phyloP scores from a whole-genome alignment of 371 early-diverging fungal species.

The Mortierella sp. region DNA sequence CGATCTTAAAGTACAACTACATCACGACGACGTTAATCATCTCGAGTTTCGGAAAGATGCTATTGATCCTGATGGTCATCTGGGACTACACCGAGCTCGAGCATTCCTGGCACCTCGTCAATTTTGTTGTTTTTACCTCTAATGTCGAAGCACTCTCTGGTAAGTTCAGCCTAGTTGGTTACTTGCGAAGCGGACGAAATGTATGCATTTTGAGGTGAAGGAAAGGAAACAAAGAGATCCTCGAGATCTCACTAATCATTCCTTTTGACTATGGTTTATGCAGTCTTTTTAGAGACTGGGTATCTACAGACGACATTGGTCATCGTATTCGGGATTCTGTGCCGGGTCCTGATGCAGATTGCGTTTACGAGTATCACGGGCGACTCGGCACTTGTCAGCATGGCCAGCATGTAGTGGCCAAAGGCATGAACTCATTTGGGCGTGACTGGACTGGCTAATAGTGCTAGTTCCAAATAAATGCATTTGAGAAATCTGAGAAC shows the following conservation, averaged over 20 bases:
- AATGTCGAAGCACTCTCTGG: conserved; percentile 90
- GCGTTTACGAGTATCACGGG: conserved; percentile 64
- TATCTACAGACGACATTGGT: conserved; percentile 63
- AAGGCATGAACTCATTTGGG: not conserved
- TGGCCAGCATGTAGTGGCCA: conserved; percentile 55
- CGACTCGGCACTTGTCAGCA: conserved; percentile 44
- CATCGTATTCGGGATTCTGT: conserved; percentile 63
- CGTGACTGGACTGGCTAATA: too few relatives aligned
- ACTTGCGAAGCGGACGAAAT: too few relatives aligned
- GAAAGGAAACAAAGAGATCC: too few relatives aligned
- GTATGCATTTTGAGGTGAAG: too few relatives aligned
- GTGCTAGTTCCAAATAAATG: too few relatives aligned
- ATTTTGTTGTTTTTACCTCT: conserved; percentile 83
- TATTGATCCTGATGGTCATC: conserved; percentile 92
- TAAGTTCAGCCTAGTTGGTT: conserved; percentile 41
- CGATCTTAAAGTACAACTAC: conserved; percentile 64
- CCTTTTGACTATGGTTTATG: not conserved
- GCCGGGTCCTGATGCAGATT: conserved; percentile 65
- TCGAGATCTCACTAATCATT: too few relatives aligned
- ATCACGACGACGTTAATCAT: conserved; percentile 86
- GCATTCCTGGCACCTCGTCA: conserved; percentile 86
- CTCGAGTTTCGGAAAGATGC: conserved; percentile 91
- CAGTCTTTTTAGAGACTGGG: conserved; percentile 68
- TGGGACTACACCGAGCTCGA: conserved; percentile 93
- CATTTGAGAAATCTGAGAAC: too few relatives aligned